Evolutionary conservation across 2,329 filamentous ascomycete species (phyloP), one percentile per base, ranked within the genome.

Genomic region (Fusarium lateritium): DNA sequence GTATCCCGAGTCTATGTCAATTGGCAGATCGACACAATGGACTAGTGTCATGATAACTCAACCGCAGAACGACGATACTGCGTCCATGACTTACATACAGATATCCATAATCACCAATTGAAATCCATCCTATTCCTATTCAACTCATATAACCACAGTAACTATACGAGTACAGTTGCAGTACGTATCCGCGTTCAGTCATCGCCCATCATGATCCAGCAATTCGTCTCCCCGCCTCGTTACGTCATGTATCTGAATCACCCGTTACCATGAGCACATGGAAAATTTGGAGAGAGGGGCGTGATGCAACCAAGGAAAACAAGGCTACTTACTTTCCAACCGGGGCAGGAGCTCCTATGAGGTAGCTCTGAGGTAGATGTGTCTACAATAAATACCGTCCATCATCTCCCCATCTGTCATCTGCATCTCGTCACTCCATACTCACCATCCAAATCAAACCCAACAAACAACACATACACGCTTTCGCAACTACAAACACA

Each of bases 161-260:
- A 13, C 13, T 34, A 7, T 34, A 14, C 33, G 19, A 22, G n/a
- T 19, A 56, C 40, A 40, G 34, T 46, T n/a, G 19, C 22, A 39
- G 43, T 53, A 39, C 21, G 40, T 47, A 55, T 64, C 55, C 49
- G 31, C 38, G 46, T 69, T 58, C 45, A 69, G 55, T 56, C 43
- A 65, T 59, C 47, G 33, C 39, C 52, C 57, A 60, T 69, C 56
- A 46, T 65, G 65, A 66, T 66, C 46, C 62, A 65, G 47, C 46
- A 60, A 47, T 60, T 58, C 42, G 52, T 43, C 58, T 64, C 63
- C 65, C 69, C 62, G 44, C 69, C 69, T 62, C 54, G 62, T 73
- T 75, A 75, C 73, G 73, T 75, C 73, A 75, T 75, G 71, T 71
- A 75, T 58, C 69, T 73, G 62, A 64, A 57, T 67, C 67, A 56